Conservation (phyloP, 2,329 filamentous ascomycete species). For the Dendrostoma leiphaemia region DNA sequence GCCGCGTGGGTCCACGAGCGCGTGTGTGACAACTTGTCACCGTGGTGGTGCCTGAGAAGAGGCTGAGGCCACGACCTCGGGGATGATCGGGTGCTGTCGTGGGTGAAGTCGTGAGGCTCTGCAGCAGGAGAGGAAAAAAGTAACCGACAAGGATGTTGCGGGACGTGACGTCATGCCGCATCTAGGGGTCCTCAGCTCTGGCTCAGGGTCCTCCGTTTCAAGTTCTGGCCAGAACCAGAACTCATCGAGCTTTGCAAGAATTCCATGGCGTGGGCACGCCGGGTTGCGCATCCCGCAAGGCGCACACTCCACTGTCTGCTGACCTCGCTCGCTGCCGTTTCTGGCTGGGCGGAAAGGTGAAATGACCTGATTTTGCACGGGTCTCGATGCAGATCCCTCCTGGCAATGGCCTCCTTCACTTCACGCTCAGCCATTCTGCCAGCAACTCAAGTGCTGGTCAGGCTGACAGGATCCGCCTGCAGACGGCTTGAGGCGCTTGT, state of each 20-base stretch:
- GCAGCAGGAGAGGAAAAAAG: too few species aligned
- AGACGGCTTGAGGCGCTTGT: too few species aligned
- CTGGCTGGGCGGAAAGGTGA: not conserved
- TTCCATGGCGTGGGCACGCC: not conserved
- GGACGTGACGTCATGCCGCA: not conserved
- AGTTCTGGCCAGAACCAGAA: not conserved
- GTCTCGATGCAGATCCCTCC: not conserved
- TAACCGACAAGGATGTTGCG: too few species aligned
- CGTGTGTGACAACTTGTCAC: too few species aligned
- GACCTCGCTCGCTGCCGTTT: not conserved
- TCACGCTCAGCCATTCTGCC: not conserved
- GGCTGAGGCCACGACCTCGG: too few species aligned
- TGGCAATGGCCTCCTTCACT: not conserved
- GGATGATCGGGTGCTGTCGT: too few species aligned
- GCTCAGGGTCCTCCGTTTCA: slow-evolving; percentile 1
- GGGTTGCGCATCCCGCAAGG: not conserved
- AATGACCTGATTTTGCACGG: not conserved
- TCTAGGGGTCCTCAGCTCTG: not conserved
- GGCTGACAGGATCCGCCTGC: not conserved
- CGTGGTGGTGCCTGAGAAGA: too few species aligned
- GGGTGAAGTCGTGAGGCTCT: too few species aligned
- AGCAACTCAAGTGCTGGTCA: too few species aligned
- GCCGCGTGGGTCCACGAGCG: too few species aligned
- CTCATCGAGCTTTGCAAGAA: not conserved
- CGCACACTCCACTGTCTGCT: not conserved